Conservation (phyloP, 1,284 basidiomycete genomes). For the Fomitiporia mediterranea region DNA sequence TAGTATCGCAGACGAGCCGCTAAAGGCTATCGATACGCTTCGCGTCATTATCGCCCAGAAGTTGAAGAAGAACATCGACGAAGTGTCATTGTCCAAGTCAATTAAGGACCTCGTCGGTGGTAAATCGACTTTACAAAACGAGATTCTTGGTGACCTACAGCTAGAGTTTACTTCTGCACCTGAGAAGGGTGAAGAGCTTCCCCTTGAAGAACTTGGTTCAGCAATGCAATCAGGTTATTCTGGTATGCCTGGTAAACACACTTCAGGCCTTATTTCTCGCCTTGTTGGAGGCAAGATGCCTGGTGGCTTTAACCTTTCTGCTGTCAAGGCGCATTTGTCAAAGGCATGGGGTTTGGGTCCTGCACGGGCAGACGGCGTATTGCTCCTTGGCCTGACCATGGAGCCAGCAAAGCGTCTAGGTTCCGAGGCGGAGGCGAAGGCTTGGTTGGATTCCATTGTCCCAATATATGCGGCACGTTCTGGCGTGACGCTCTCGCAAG, state of each 20-base stretch:
- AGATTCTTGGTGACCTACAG: conserved; percentile 91
- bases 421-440: conserved; percentile 88
- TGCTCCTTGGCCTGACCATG: conserved; percentile 86
- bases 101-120: conserved; percentile 99
- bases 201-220: conserved; percentile 91
- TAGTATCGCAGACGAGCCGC: conserved; percentile 82
- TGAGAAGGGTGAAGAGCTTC: conserved; percentile 96
- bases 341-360: conserved; percentile 95
- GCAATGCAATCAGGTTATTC: conserved; percentile 79
- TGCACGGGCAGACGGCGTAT: conserved; percentile 83
- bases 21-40: conserved; percentile 90
- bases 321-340: conserved; percentile 85
- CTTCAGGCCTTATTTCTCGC: conserved; percentile 87
- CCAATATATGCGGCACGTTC: conserved; percentile 81
- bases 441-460: conserved; percentile 89
- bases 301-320: conserved; percentile 94
- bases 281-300: conserved; percentile 96
- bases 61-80: conserved; percentile 90
- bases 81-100: conserved; percentile 89
- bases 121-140: conserved; percentile 97
- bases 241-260: conserved; percentile 92
- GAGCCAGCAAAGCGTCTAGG: conserved; percentile 93
- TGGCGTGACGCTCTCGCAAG: conserved; percentile 78
- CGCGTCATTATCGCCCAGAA: conserved; percentile 93
- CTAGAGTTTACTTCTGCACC: conserved; percentile 88